Evolutionary conservation across 108 stramenopile genomes (phyloP).

Genomic region (Phaeodactylum tricornutum): DNA sequence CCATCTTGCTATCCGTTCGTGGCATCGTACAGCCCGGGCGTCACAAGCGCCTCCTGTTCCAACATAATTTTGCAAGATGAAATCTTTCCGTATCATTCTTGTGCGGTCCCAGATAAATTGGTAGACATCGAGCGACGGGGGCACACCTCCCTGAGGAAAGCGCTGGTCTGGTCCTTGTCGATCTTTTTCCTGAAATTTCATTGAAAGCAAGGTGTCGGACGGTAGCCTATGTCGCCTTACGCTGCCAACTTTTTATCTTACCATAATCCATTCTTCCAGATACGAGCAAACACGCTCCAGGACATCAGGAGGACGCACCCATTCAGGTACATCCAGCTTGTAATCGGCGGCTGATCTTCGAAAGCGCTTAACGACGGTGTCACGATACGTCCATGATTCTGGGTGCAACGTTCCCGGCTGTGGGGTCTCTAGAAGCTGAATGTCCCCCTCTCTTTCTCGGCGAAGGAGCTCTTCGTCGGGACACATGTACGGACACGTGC

Average conservation of each 20-base stretch:
- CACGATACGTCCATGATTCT: conserved; percentile 56
- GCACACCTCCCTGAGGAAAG: conserved; percentile 34
- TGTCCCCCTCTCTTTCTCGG: conserved; percentile 68
- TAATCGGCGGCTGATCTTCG: conserved; percentile 84
- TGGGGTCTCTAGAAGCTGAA: conserved; percentile 72
- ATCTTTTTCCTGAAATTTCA: conserved; percentile 69
- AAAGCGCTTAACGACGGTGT: conserved; percentile 80
- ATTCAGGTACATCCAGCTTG: conserved; percentile 78
- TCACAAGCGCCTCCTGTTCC: conserved; percentile 78
- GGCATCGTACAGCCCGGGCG: conserved; percentile 71
- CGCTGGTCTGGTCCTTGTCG: conserved; percentile 81
- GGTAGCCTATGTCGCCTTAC: neutral
- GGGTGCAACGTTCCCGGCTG: conserved; percentile 69
- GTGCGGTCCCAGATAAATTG: conserved; percentile 88
- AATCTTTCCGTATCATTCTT: conserved; percentile 82
- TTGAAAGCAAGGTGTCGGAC: neutral
- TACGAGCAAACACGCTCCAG: conserved; percentile 68
- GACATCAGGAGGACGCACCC: conserved; percentile 71
- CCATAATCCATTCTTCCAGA: conserved; percentile 89
- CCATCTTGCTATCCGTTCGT: conserved; percentile 86
- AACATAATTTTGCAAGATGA: conserved; percentile 84
- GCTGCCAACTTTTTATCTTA: conserved; percentile 9
- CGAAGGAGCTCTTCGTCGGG: conserved; percentile 74
- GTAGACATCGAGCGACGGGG: conserved; percentile 77
- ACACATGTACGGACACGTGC: conserved; percentile 69